Evolutionary conservation across 352 stramenopile genomes (phyloP).

Genomic region (Phytophthora syringae): DNA sequence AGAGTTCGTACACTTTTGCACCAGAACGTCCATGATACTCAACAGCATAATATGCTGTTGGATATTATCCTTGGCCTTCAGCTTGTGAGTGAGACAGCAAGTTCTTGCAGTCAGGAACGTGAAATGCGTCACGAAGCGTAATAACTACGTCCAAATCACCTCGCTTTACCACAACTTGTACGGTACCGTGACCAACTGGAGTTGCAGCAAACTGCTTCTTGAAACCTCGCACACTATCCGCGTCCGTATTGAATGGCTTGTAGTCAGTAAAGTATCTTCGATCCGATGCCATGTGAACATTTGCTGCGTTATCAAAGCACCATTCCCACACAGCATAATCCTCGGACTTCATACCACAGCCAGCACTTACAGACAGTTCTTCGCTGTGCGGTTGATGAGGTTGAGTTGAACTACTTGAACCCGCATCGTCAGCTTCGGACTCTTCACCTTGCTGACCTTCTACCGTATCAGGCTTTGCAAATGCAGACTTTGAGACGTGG

Average conservation of each 20-base stretch:
- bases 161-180: not conserved
- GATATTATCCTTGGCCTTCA: conserved; percentile 17
- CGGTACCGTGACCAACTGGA: not conserved
- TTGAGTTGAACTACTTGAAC: too few species aligned
- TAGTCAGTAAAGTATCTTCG: conserved; percentile 7
- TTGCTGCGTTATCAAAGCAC: conserved; percentile 20
- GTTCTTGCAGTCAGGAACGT: conserved; percentile 1
- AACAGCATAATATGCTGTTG: too few species aligned
- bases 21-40: conserved; percentile 8
- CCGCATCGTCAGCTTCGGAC: too few species aligned
- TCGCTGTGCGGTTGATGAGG: too few species aligned
- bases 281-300: conserved; percentile 5
- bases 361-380: too few species aligned
- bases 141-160: not conserved
- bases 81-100: conserved; percentile 10
- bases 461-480: too few species aligned
- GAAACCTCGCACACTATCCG: conserved; percentile 3
- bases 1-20: conserved; percentile 7
- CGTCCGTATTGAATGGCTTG: not conserved
- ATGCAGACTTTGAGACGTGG: not conserved
- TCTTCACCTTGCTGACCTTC: too few species aligned
- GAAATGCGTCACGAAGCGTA: not conserved
- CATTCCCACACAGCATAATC: conserved; percentile 6
- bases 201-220: not conserved
- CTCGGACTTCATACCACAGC: not conserved